Conservation (phyloP, 2,329 filamentous ascomycete species). For the Reticulascus tulasneorum region DNA sequence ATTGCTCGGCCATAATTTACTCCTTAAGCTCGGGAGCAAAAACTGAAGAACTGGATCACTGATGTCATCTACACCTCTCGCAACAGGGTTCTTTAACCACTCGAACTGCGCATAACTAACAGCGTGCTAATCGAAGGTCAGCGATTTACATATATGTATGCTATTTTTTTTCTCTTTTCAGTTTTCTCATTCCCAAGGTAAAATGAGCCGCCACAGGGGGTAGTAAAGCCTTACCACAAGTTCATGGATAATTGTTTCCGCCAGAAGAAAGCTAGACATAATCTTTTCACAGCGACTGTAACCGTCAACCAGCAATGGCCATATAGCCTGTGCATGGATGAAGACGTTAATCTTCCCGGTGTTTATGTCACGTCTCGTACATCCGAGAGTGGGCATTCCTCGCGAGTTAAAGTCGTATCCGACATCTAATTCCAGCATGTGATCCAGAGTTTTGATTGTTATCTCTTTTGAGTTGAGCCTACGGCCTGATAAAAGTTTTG, state of each 20-base stretch:
- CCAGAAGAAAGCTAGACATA: conserved; percentile 17
- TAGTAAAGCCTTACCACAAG: conserved; percentile 20
- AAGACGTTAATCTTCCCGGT: conserved; percentile 4
- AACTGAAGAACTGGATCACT: no score
- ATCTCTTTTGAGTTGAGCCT: no score
- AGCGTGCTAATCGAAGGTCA: no score
- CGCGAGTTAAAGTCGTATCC: no score
- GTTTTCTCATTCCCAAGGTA: neutral
- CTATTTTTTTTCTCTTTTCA: neutral
- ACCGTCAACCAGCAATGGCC: conserved; percentile 18
- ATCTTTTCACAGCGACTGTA: conserved; percentile 21
- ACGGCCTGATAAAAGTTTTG: neutral
- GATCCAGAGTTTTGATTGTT: no score
- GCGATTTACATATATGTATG: no score
- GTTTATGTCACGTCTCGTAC: no score
- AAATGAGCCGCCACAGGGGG: neutral
- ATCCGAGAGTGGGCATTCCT: no score
- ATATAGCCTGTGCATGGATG: conserved; percentile 17
- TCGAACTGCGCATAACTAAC: conserved; percentile 1
- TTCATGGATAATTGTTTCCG: conserved; percentile 22
- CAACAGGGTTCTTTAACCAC: neutral
- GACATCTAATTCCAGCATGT: neutral
- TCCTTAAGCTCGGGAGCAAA: no score
- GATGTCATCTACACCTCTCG: no score
- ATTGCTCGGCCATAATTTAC: no score